These are phyloP conservation scores for Cinnamomum micranthum DNA, from an alignment of 164 flowering plant species.

Conservation along the genomic window DNA sequence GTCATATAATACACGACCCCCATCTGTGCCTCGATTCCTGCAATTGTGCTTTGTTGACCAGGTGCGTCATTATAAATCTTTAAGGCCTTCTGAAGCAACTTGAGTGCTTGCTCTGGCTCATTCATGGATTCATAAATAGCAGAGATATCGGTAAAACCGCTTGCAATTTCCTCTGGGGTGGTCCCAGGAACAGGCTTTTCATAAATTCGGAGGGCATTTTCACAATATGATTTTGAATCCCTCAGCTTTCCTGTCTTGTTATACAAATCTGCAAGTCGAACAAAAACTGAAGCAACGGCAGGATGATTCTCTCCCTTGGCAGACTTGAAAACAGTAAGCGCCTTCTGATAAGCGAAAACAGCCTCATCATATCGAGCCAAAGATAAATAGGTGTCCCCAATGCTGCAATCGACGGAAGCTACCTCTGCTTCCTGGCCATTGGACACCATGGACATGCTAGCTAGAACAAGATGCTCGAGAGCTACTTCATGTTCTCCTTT, in stretches of 20 bases:
- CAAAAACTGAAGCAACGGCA: constrained; percentile 74
- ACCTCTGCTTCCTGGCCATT: constrained; percentile 83
- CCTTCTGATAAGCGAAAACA: constrained; percentile 83
- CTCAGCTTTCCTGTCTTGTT: constrained; percentile 74
- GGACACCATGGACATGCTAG: constrained; percentile 90
- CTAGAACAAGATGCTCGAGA: constrained; percentile 89
- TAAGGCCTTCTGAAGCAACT: constrained; percentile 72
- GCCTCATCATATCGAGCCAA: constrained; percentile 83
- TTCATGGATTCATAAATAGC: constrained; percentile 92
- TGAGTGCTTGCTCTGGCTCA: constrained; percentile 79
- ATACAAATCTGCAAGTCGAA: constrained; percentile 81
- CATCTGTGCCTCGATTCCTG: constrained; percentile 94
- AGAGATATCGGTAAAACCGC: constrained; percentile 78
- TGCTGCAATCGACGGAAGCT: constrained; percentile 82
- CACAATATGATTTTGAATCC: constrained; percentile 81
- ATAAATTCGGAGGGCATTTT: constrained; percentile 86
- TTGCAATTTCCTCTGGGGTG: constrained; percentile 84
- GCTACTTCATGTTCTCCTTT: constrained; percentile 92
- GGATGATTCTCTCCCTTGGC: constrained; percentile 92
- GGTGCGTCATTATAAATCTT: constrained; percentile 68
- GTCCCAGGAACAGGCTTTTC: constrained; percentile 67
- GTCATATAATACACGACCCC: constrained; percentile 87
- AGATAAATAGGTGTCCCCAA: constrained; percentile 86
- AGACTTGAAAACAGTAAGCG: constrained; percentile 77
- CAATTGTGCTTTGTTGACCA: constrained; percentile 84